These are phyloP conservation scores for Kwoniella bestiolae DNA, from an alignment of 768 basidiomycete genomes.

Conservation along the genomic window DNA sequence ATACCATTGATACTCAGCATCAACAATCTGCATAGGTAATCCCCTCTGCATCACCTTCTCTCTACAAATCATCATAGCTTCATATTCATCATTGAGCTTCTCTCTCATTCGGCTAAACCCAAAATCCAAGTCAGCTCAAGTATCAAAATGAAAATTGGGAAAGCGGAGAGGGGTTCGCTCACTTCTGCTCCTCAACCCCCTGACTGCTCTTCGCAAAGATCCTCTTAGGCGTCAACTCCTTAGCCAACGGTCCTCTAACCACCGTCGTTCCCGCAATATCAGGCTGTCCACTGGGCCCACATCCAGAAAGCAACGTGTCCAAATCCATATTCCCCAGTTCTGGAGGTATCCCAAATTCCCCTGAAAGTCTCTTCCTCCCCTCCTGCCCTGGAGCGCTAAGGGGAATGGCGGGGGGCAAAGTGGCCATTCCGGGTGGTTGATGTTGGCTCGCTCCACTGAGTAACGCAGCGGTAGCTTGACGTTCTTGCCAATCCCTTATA, in stretches of 20 bases:
- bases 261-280: constrained; percentile 24
- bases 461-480: constrained; percentile 66
- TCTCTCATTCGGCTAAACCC: constrained; percentile 68
- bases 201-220: constrained; percentile 80
- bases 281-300: constrained; percentile 41
- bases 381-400: neutral
- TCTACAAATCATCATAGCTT: constrained; percentile 87
- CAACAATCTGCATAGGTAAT: constrained; percentile 96
- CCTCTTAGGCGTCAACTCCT: constrained; percentile 96
- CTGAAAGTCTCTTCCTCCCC: neutral
- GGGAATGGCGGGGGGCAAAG: neutral
- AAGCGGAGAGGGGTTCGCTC: too few relatives aligned
- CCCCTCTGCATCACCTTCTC: constrained; percentile 91
- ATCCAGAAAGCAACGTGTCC: constrained; percentile 33
- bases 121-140: too few relatives aligned
- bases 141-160: too few relatives aligned
- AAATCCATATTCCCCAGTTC: constrained; percentile 42
- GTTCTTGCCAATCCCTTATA: constrained; percentile 86
- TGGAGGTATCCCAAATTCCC: constrained; percentile 9
- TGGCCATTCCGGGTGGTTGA: constrained; percentile 48
- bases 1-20: constrained; percentile 97
- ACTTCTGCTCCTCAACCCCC: constrained; percentile 78
- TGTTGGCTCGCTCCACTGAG: constrained; percentile 49
- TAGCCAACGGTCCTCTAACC: constrained; percentile 63
- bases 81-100: constrained; percentile 88